Base-by-base conservation (phyloP, 2,329 filamentous ascomycete species). In the Pseudogymnoascus sp. region DNA sequence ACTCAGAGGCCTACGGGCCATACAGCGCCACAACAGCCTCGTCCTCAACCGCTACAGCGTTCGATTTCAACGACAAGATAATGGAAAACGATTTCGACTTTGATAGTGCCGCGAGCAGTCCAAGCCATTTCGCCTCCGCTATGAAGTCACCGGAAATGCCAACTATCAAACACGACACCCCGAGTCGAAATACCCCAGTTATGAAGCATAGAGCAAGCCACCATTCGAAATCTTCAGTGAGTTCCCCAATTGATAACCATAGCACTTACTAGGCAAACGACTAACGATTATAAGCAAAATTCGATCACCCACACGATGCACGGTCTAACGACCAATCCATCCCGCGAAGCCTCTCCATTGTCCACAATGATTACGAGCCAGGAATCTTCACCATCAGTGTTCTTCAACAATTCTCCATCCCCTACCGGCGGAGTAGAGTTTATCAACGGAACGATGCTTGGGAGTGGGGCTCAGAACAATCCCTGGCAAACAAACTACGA, bases 91-190 rank as follows among this genome's bases (percentile, higher is more conserved):
- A 78, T 59, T 84, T 86, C 67, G 81, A 85, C 66, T 86, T 87
- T 69, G 80, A 82, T 14, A 84, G 82, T 68, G 81, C 81, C 7
- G 81, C 82, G 1, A 84, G 80, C 67, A 88, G 83, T 65, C 83
- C 85, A 5, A 79, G 78, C 63, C 76, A 74, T 7, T 65, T 66
- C 33, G 62, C 60, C 14, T 70, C 71, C 61, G 68, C 64, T 43
- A 77, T 80, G 66, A 75, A 77, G 7, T 81, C 78, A 22, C 71
- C 71, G 40, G 71, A 70, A 6, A 80, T 79, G 75, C 73, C 76
- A 33, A 75, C 70, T 28, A 75, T 76, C 65, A 76, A 78, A 65
- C 71, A 74, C 2, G 72, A 75, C 60, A 73, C 67, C 12, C 67
- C 69, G n/a, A 43, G 59, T 28, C 72, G 65, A 63, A 66, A 66